phyloP scores from a whole-genome alignment of 495 filamentous ascomycete genomes.

The Penicillium crystallinum region DNA sequence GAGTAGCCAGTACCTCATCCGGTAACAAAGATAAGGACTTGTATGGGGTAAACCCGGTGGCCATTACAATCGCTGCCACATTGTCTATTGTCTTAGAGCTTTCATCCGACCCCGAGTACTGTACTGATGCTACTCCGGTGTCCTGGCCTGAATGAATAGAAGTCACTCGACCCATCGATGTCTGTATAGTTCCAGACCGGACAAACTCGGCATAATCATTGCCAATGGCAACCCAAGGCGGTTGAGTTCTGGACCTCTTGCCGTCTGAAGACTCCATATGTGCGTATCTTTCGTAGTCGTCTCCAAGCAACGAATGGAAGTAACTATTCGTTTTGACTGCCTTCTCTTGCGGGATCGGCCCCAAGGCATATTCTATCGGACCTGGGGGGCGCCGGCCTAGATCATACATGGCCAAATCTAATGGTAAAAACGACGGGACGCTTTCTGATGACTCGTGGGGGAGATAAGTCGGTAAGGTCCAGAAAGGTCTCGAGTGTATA shows the following conservation, averaged over 20 bases:
- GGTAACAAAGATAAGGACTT: conserved; percentile 58
- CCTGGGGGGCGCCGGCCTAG: conserved; percentile 52
- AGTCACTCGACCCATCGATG: conserved; percentile 31
- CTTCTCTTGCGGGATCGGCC: conserved; percentile 51
- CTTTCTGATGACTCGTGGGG: conserved; percentile 33
- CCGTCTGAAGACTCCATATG: conserved; percentile 6
- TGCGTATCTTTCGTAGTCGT: conserved; percentile 48
- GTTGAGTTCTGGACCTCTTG: conserved; percentile 29
- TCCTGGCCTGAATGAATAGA: conserved; percentile 17
- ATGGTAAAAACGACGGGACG: conserved; percentile 57
- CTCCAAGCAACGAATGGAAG: conserved; percentile 53
- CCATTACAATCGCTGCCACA: conserved; percentile 63
- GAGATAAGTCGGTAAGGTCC: conserved; percentile 63
- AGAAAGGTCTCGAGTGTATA: conserved; percentile 63
- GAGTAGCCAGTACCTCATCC: conserved; percentile 42
- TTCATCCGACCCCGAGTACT: conserved; percentile 29
- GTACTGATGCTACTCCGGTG: conserved; percentile 23
- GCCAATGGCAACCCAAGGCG: conserved; percentile 62
- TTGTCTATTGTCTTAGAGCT: conserved; percentile 36
- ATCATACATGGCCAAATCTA: conserved; percentile 76
- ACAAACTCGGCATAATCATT: conserved; percentile 71
- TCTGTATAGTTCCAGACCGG: conserved; percentile 54
- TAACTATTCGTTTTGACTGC: conserved; percentile 48
- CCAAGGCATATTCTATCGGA: conserved; percentile 53
- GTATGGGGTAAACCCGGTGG: conserved; percentile 69